Evolutionary conservation across 2,329 filamentous ascomycete species (phyloP).

Genomic region (Ceratocystis huliohia): DNA sequence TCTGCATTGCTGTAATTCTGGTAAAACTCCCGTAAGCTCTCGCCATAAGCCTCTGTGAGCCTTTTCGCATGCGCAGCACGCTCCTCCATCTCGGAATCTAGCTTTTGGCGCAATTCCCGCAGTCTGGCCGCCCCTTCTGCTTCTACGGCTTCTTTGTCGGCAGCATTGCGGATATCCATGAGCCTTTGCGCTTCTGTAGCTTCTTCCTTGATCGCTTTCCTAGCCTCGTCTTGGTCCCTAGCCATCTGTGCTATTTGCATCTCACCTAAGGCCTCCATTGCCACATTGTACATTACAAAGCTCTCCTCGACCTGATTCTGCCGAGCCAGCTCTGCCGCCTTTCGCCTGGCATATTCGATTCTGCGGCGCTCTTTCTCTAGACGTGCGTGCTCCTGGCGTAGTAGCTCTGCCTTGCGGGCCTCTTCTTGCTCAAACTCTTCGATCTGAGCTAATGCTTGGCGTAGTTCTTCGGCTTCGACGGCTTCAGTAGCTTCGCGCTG

Average conservation of each 20-base stretch:
- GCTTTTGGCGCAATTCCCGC: conserved; percentile 27
- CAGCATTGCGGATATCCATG: conserved; percentile 28
- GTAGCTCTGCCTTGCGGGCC: conserved; percentile 31
- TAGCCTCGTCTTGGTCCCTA: conserved; percentile 31
- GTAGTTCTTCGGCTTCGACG: conserved; percentile 28
- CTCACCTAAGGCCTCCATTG: conserved; percentile 32
- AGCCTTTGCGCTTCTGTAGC: conserved; percentile 24
- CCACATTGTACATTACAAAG: conserved; percentile 30
- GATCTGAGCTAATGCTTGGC: conserved; percentile 34
- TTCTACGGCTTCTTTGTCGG: conserved; percentile 27
- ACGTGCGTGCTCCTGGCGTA: conserved; percentile 30
- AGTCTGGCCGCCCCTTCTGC: conserved; percentile 26
- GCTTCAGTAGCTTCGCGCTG: conserved; percentile 28
- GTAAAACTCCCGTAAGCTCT: conserved; percentile 26
- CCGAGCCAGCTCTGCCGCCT: conserved; percentile 28
- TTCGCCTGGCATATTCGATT: conserved; percentile 30
- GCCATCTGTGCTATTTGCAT: conserved; percentile 32
- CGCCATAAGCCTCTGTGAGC: conserved; percentile 35
- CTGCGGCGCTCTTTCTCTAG: conserved; percentile 32
- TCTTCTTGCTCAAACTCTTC: conserved; percentile 38
- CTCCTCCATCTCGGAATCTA: conserved; percentile 32
- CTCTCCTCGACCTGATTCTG: conserved; percentile 28
- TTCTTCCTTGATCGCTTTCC: conserved; percentile 24
- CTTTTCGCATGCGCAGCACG: conserved; percentile 33
- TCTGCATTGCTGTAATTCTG: background rate